phyloP scores from a whole-genome alignment of 2,329 filamentous ascomycete species.

The Fusarium goolgardi region DNA sequence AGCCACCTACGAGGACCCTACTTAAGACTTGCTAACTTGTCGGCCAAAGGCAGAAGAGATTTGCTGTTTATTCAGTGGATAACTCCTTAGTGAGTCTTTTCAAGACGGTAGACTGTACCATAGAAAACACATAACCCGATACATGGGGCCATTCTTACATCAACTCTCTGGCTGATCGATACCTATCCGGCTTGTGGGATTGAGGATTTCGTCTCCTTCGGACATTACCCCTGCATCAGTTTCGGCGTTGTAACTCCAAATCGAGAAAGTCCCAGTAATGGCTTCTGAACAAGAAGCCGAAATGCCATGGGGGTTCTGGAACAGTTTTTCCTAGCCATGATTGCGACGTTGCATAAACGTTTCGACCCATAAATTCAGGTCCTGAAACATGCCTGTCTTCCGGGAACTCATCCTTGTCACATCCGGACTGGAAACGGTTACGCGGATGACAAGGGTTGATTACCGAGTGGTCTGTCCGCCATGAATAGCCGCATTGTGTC shows the following conservation, averaged over 20 bases:
- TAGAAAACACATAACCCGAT: background rate
- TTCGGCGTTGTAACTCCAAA: background rate
- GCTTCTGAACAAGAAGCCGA: background rate
- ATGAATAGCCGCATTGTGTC: constrained; percentile 5
- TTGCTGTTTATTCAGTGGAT: background rate
- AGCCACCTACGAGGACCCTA: background rate
- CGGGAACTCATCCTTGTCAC: background rate
- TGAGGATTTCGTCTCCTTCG: background rate
- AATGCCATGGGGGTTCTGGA: background rate
- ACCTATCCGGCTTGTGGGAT: background rate
- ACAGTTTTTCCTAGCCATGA: background rate
- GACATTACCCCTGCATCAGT: background rate
- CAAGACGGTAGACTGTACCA: background rate
- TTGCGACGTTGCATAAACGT: background rate
- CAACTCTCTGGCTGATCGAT: background rate
- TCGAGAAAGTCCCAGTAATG: background rate
- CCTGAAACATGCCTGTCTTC: constrained; percentile 13
- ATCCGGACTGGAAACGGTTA: background rate
- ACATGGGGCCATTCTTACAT: background rate
- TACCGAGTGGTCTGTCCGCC: constrained; percentile 1
- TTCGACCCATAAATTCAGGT: background rate
- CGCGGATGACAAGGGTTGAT: constrained; percentile 4
- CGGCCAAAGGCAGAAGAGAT: background rate
- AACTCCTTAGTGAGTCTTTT: background rate
- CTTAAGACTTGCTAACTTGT: background rate